These are phyloP conservation scores for Tritrichomonas musculus DNA, from an alignment of 208 protist genomes.

Conservation along the genomic window DNA sequence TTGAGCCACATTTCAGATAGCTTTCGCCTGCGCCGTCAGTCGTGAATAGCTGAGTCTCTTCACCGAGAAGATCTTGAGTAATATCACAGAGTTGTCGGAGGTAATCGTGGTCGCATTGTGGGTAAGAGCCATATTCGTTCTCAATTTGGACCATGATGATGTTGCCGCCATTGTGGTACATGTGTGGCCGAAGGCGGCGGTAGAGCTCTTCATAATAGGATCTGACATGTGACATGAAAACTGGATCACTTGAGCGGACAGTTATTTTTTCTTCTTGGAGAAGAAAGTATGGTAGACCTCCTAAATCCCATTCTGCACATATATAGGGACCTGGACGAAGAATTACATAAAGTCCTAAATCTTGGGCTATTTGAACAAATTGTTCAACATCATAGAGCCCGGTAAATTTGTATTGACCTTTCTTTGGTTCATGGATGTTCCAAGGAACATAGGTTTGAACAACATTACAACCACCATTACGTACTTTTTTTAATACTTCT, in stretches of 20 bases:
- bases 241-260: neutral
- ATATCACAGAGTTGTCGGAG: conserved; percentile 41
- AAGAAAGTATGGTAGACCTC: conserved; percentile 49
- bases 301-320: conserved; percentile 56
- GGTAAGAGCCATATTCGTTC: conserved; percentile 53
- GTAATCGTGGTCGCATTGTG: neutral
- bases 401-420: conserved; percentile 46
- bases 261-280: conserved; percentile 35
- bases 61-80: conserved; percentile 28
- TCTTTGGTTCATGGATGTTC: conserved; percentile 52
- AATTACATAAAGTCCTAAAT: conserved; percentile 44
- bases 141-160: conserved; percentile 28
- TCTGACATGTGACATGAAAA: too few species aligned
- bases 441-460: conserved; percentile 56
- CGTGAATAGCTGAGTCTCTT: conserved; percentile 44
- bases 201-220: too few species aligned
- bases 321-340: conserved; percentile 52
- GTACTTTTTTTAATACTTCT: too few species aligned
- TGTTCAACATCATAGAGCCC: conserved; percentile 31
- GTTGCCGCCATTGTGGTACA: too few species aligned
- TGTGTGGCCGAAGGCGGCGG: too few species aligned
- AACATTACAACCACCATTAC: conserved; percentile 46
- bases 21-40: conserved; percentile 39
- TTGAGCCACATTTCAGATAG: conserved; percentile 33
- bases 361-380: conserved; percentile 44